Conservation (phyloP, 306 rosid genomes). For the Elaeagnus macrophylla region DNA sequence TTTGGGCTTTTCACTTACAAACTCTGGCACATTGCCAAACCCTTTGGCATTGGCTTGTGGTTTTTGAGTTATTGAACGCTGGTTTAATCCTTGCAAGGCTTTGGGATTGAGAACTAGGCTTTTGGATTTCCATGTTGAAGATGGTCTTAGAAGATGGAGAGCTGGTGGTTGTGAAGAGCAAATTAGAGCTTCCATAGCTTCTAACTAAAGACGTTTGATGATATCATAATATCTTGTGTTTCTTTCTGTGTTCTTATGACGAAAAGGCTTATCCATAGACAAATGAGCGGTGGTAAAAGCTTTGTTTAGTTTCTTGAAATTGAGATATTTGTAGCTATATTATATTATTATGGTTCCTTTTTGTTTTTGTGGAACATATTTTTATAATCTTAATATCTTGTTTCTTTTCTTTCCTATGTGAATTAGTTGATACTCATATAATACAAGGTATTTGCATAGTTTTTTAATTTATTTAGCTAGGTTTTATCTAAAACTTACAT, state of each 20-base stretch:
- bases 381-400: too few species aligned
- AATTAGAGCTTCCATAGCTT: constrained; percentile 51
- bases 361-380: neutral
- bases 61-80: constrained; percentile 8
- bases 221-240: neutral
- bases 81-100: constrained; percentile 12
- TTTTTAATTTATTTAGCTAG: too few species aligned
- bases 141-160: constrained; percentile 25
- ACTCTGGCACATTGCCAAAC: constrained; percentile 27
- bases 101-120: constrained; percentile 20
- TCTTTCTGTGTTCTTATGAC: constrained; percentile 16
- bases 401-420: too few species aligned
- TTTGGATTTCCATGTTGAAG: constrained; percentile 41
- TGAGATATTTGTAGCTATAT: constrained; percentile 17
- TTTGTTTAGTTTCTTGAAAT: neutral
- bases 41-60: constrained; percentile 52
- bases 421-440: too few species aligned
- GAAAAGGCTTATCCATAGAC: constrained; percentile 47
- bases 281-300: constrained; percentile 26
- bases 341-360: too few species aligned
- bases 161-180: constrained; percentile 30
- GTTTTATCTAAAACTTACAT: too few species aligned
- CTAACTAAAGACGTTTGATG: neutral
- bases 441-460: too few species aligned
- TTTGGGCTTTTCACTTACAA: constrained; percentile 2